Conservation (phyloP, 345 rosid genomes). For the Populus ilicifolia region DNA sequence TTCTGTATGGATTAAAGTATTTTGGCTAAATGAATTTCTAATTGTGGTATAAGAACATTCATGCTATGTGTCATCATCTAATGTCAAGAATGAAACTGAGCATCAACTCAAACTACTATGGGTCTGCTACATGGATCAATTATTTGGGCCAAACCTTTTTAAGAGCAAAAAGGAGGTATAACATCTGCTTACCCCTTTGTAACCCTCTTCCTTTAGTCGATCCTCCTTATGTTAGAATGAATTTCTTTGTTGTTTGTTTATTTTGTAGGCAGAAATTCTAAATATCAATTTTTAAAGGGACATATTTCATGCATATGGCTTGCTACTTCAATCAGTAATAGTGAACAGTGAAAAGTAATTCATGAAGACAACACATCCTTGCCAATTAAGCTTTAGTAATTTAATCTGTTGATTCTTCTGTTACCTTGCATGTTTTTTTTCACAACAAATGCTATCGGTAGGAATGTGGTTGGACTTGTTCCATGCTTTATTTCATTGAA, state of each 20-base stretch:
- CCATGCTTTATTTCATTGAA: not conserved
- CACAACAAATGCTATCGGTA: not conserved
- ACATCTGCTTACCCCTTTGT: not conserved
- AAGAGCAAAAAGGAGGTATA: not conserved
- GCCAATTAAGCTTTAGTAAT: not conserved
- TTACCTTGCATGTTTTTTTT: not conserved
- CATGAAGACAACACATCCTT: not conserved
- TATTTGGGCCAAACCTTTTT: not conserved
- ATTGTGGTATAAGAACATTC: not conserved
- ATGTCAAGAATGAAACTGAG: not conserved
- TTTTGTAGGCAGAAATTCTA: not conserved
- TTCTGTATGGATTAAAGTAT: too few relatives aligned
- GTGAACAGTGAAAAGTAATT: not conserved
- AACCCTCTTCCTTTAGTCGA: not conserved
- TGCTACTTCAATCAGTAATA: not conserved
- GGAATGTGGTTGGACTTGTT: not conserved
- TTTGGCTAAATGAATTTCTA: not conserved
- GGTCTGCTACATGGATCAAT: not conserved
- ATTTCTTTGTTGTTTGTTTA: not conserved
- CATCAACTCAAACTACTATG: not conserved
- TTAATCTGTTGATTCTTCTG: not conserved
- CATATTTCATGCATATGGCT: not conserved
- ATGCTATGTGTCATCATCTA: not conserved
- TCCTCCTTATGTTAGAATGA: not conserved
- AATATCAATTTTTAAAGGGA: not conserved